A percentile compares a stretch with the other conserved stretches of the same genome.
Conservation (phyloP, 2,329 filamentous ascomycete genomes). For the Penicillium thymicola region DNA sequence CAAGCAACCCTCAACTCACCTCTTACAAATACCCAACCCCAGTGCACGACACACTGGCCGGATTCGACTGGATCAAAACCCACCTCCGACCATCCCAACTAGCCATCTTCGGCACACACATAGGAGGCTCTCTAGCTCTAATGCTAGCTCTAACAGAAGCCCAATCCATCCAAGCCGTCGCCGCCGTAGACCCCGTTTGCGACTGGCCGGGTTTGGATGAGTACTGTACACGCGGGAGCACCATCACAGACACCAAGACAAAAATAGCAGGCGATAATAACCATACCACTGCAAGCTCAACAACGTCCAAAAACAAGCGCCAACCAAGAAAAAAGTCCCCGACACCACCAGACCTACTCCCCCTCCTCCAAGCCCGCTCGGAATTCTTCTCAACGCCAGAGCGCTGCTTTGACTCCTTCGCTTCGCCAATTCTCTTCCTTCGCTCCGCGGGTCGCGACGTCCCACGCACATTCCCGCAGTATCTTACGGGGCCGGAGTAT, state of each 20-base stretch:
- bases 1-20: neutral
- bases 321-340: constrained; percentile 8
- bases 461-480: constrained; percentile 33
- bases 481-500: constrained; percentile 34
- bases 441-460: constrained; percentile 42
- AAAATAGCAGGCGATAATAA: rapidly evolving
- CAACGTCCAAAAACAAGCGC: neutral
- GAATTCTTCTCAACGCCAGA: constrained; percentile 37
- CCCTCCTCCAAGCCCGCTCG: constrained; percentile 36
- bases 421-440: constrained; percentile 43
- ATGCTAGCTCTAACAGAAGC: constrained; percentile 45
- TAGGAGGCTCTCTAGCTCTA: constrained; percentile 42
- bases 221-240: constrained; percentile 26
- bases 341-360: constrained; percentile 33
- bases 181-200: constrained; percentile 35
- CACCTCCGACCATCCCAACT: constrained; percentile 31
- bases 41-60: constrained; percentile 39
- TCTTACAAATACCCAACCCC: constrained; percentile 36
- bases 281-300: neutral
- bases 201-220: constrained; percentile 44
- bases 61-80: constrained; percentile 39
- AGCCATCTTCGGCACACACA: constrained; percentile 34
- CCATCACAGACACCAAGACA: too few species aligned
- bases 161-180: constrained; percentile 31
- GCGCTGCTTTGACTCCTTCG: constrained; percentile 44